These are phyloP conservation scores for Pseudophaeomoniella oleicola DNA, from an alignment of 2,329 filamentous ascomycete species.

Conservation along the genomic window DNA sequence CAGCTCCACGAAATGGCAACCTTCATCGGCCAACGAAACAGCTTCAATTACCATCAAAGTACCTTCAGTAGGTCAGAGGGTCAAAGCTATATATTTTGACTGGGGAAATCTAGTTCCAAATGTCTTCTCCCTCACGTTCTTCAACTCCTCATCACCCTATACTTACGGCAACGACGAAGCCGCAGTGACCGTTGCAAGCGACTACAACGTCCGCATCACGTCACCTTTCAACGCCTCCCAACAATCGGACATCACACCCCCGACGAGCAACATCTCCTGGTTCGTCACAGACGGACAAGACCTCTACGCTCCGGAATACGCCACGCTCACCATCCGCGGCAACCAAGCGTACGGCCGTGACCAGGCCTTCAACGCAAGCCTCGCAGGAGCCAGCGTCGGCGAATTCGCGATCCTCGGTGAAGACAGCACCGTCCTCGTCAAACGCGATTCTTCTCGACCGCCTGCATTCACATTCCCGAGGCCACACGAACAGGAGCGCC, in stretches of 20 bases:
- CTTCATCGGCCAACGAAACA: slow-evolving; percentile 31
- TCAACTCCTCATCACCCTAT: slow-evolving; percentile 24
- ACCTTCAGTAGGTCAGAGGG: slow-evolving; percentile 19
- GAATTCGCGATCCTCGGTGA: slow-evolving; percentile 29
- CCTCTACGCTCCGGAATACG: slow-evolving; percentile 22
- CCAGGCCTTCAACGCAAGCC: slow-evolving; percentile 14
- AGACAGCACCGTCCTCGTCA: neutral
- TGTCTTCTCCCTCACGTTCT: slow-evolving; percentile 40
- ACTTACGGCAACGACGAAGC: slow-evolving; percentile 3
- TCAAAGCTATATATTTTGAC: slow-evolving; percentile 40
- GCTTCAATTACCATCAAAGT: slow-evolving; percentile 44
- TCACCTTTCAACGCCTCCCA: slow-evolving; percentile 22
- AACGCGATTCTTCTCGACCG: neutral
- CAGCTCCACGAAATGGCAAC: slow-evolving; percentile 53
- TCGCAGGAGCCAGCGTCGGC: slow-evolving; percentile 30
- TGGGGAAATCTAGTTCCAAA: slow-evolving; percentile 43
- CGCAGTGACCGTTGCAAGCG: slow-evolving; percentile 10
- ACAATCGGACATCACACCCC: slow-evolving; percentile 19
- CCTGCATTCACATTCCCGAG: neutral
- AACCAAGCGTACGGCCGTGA: slow-evolving; percentile 22
- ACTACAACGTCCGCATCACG: slow-evolving; percentile 20
- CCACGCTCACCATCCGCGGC: slow-evolving; percentile 28
- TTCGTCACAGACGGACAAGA: slow-evolving; percentile 16
- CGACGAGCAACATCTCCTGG: slow-evolving; percentile 27
- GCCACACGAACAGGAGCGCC: neutral